A percentile compares a stretch with the other conserved stretches of the same genome.
phyloP scores from a whole-genome alignment of 768 basidiomycete species.

The Epithele typhae region DNA sequence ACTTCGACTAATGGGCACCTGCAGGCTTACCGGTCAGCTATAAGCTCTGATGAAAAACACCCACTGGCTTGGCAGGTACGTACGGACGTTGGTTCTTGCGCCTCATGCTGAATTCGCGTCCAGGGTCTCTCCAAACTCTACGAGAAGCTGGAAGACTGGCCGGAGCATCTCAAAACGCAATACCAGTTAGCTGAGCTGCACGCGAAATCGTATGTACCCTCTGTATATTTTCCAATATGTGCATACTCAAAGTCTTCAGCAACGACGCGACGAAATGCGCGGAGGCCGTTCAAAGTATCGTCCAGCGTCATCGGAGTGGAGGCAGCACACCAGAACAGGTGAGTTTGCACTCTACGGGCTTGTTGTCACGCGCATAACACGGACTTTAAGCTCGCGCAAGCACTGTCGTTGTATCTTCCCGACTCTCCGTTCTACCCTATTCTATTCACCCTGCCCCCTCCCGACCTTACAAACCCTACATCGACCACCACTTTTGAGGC shows the following conservation, averaged over 20 bases:
- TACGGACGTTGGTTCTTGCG: neutral
- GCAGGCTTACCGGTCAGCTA: conserved; percentile 82
- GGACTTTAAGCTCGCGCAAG: conserved; percentile 53
- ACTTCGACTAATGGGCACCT: conserved; percentile 15
- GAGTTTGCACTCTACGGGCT: no score
- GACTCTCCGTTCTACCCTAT: conserved; percentile 60
- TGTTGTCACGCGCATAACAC: no score
- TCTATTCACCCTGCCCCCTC: conserved; percentile 63
- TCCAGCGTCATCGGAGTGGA: conserved; percentile 57
- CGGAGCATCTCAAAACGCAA: conserved; percentile 49
- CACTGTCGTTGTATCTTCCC: conserved; percentile 70
- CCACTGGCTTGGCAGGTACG: conserved; percentile 82
- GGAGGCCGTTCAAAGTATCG: conserved; percentile 72
- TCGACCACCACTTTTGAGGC: conserved; percentile 51
- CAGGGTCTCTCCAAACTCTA: conserved; percentile 75
- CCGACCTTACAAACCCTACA: conserved; percentile 73
- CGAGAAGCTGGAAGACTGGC: conserved; percentile 59
- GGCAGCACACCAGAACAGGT: conserved; percentile 53
- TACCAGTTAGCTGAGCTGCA: conserved; percentile 55
- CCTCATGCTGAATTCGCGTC: no score
- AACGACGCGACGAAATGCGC: conserved; percentile 77
- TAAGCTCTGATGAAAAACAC: conserved; percentile 60
- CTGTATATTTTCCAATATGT: neutral
- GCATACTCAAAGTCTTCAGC: conserved; percentile 32
- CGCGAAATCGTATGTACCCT: conserved; percentile 47